A percentile compares a stretch with the other conserved stretches of the same genome.
These are phyloP conservation scores for Groenewaldozyma salmanticensis DNA, from an alignment of 805 yeast genomes.

Conservation along the genomic window DNA sequence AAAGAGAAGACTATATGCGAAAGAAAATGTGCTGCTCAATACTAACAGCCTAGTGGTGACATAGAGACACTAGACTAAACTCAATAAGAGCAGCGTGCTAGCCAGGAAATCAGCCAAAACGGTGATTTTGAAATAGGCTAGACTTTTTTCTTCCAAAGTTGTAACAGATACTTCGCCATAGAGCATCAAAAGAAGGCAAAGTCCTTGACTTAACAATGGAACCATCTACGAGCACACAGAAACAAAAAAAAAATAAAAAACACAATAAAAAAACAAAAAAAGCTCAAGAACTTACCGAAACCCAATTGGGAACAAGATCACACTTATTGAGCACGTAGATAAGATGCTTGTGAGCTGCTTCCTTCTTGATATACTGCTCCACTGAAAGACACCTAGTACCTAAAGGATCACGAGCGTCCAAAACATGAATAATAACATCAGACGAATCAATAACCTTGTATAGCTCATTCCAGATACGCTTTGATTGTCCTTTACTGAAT, in stretches of 20 bases:
- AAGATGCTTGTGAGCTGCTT: constrained; percentile 94
- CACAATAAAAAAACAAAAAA: constrained; percentile 5
- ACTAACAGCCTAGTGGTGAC: constrained; percentile 59
- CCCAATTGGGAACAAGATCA: constrained; percentile 98
- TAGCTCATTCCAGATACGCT: constrained; percentile 96
- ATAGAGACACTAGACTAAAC: constrained; percentile 27
- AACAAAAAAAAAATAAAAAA: no score
- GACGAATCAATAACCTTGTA: constrained; percentile 96
- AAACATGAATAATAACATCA: constrained; percentile 91
- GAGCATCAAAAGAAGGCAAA: constrained; percentile 16
- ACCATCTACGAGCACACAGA: constrained; percentile 7
- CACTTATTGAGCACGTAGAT: constrained; percentile 92
- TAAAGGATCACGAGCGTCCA: constrained; percentile 95
- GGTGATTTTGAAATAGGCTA: constrained; percentile 41
- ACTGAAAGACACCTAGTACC: constrained; percentile 94
- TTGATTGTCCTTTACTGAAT: constrained; percentile 94
- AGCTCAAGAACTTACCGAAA: constrained; percentile 70
- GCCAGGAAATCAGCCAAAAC: constrained; percentile 38
- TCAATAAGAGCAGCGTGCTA: constrained; percentile 77
- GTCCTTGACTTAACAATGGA: constrained; percentile 64
- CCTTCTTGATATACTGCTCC: constrained; percentile 85
- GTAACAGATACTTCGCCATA: constrained; percentile 82
- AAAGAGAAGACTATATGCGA: constrained; percentile 6
- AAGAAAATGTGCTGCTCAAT: constrained; percentile 63
- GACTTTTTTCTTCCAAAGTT: constrained; percentile 80